Evolutionary conservation across 169 alveolate species (phyloP), one percentile per base, ranked within the genome.

Genomic region (Plasmodium gallinaceum): DNA sequence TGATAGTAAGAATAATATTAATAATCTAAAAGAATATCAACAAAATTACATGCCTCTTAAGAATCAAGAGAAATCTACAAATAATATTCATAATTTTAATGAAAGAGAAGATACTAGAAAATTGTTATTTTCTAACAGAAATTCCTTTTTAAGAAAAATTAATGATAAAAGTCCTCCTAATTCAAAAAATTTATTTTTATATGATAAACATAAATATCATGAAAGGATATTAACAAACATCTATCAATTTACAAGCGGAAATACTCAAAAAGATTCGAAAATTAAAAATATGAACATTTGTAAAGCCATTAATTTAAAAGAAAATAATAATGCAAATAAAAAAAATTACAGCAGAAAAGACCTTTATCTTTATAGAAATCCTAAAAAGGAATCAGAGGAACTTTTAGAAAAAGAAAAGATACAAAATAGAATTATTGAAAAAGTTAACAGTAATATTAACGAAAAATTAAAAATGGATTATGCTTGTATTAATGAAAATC

Each of bases 201-300:
- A 76, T 42, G 88, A 76, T 66, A 64, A 48, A n/a, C 88, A 76
- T 66, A 64, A 26, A 18, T 76, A 76, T 66, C 88, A 61, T 51
- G 76, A 62, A 62, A 76, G 62, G 32, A 26, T 76, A 14, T 18
- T 45, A 18, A 76, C 88, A 22, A 76, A 65, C 61, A 42, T 76
- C 62, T 76, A 76, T 76, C 74, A 76, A 57, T 76, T 76, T 54
- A 76, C 88, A 6, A 72, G 88, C 9, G 88, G 88, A n/a, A n/a
- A 5, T 0, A 22, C 88, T 2, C 64, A 58, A 9, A 54, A 74
- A 43, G 32, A 48, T 12, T 43, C 26, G 22, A 74, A 58, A 45
- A 22, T 45, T 62, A 51, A 76, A 61, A 64, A 76, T 46, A 26
- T 46, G 42, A 64, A 76, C 32, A 58, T 14, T n/a, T 58, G 37